Base-by-base conservation (phyloP, 371 early-diverging fungal genomes). In the Zopfochytrium polystomum region DNA sequence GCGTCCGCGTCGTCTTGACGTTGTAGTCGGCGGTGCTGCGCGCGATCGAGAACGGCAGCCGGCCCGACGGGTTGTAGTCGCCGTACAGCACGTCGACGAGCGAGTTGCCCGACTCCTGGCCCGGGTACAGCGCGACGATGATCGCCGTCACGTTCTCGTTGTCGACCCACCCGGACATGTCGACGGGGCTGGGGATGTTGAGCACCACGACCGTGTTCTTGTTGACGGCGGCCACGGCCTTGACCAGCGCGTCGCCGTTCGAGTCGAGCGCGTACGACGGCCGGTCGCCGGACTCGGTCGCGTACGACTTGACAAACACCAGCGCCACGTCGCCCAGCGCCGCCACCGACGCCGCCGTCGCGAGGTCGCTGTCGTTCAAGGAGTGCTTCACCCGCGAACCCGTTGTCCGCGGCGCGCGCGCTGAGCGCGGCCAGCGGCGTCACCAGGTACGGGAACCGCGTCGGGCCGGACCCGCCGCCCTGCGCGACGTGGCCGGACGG, bases 401-500 rank as follows among this genome's bases (percentile, higher is more conserved):
- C 18, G 11, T 38, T 18, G 38, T 38, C 38, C 38, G 38, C 38
- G 11, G 38, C 38, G 38, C 38, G 38, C 38, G 11, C 11, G 18
- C 11, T 18, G 38, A 38, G 18, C 38, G 38, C 38, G 38, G 7
- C 38, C 38, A 38, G 38, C 38, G 38, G 38, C 38, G 38, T 38
- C 38, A 38, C 38, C 38, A 38, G 11, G 60, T 84, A 85, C 20
- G 84, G 80, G 71, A 77, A 86, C n/a, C 70, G 60, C 26, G 77
- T 65, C 20, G 84, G 78, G 46, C 87, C 87, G 46, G 80, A 80
- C 1, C 87, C 87, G 84, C 85, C 84, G 22, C 85, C 85, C 63
- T 77, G 73, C 42, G 85, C 82, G 20, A 86, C 63, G 6, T 78
- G 80, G 18, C 84, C 87, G 38, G 7, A 38, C 38, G 38, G 7